A percentile compares a stretch with the other conserved stretches of the same genome.
Conservation (phyloP, 331 rosid species). For the Quercus phellos region DNA sequence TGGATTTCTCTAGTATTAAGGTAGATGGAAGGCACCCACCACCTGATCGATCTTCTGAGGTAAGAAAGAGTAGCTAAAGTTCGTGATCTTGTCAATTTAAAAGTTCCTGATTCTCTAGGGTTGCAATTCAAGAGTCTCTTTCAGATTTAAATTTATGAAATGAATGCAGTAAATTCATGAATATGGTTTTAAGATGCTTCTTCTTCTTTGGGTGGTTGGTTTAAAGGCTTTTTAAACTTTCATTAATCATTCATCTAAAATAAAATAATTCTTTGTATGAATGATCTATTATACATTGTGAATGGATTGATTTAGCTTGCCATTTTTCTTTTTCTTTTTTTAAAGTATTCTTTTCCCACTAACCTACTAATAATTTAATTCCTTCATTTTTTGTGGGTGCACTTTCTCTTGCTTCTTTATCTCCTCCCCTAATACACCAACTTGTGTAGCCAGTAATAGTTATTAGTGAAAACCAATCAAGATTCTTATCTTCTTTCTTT, state of each 20-base stretch:
- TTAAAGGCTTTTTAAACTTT: too few relatives aligned
- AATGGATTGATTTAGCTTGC: background rate
- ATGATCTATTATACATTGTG: background rate
- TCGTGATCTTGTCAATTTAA: background rate
- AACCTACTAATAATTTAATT: background rate
- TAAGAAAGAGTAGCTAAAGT: conserved; percentile 7
- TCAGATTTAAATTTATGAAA: background rate
- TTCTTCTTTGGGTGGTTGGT: too few relatives aligned
- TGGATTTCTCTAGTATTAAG: conserved; percentile 71
- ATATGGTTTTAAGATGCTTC: background rate
- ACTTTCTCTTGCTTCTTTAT: background rate
- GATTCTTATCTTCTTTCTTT: conserved; percentile 6
- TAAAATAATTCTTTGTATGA: background rate
- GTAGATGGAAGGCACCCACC: conserved; percentile 43
- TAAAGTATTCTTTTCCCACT: background rate
- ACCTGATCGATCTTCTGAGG: conserved; percentile 82
- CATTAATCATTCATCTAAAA: too few relatives aligned
- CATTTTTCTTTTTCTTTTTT: background rate
- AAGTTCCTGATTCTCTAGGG: background rate
- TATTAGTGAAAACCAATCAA: background rate
- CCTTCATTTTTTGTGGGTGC: background rate
- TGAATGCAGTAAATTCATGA: background rate
- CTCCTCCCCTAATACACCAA: background rate
- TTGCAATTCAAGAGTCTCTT: background rate
- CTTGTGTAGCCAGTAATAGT: background rate